Conservation (phyloP, 1,284 basidiomycete species). For the Ustilago tritici region DNA sequence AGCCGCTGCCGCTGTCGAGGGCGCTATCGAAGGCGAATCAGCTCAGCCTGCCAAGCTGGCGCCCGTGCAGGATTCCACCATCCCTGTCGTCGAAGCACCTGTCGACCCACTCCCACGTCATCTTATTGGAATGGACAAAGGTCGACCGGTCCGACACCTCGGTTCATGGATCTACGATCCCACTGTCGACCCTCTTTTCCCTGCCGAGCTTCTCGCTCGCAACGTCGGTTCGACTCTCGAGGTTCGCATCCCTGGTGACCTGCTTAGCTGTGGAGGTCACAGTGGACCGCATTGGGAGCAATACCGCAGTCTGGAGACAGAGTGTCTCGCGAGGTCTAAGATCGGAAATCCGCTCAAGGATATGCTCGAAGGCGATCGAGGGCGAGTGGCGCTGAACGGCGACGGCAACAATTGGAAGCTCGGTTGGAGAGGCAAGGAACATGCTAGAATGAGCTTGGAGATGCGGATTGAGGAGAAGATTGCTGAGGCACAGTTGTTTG, state of each 20-base stretch:
- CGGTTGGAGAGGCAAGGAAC: slow-evolving; percentile 66
- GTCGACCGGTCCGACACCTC: slow-evolving; percentile 62
- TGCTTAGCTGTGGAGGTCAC: slow-evolving; percentile 35
- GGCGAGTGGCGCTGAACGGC: slow-evolving; percentile 23
- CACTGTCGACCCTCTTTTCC: slow-evolving; percentile 57
- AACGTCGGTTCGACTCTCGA: slow-evolving; percentile 68
- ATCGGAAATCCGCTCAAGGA: slow-evolving; percentile 41
- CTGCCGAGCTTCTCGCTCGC: slow-evolving; percentile 62
- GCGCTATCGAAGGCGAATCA: slow-evolving; percentile 5
- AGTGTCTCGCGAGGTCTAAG: slow-evolving; percentile 29
- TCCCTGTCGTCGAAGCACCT: slow-evolving; percentile 24
- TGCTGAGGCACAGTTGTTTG: slow-evolving; percentile 41
- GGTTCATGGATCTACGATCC: slow-evolving; percentile 66
- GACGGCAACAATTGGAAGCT: slow-evolving; percentile 56
- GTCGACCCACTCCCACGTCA: slow-evolving; percentile 48
- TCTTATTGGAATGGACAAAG: slow-evolving; percentile 62
- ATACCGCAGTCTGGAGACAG: slow-evolving; percentile 25
- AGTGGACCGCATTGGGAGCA: slow-evolving; percentile 39
- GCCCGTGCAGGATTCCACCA: not conserved
- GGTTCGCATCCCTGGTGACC: slow-evolving; percentile 63
- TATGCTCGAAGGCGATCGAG: slow-evolving; percentile 29
- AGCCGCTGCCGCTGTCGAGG: not conserved
- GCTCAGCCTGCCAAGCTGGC: not conserved
- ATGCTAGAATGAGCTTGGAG: slow-evolving; percentile 59
- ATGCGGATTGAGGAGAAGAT: slow-evolving; percentile 48